Percentiles rank a stretch among this genome's conserved stretches.
Conservation (phyloP, 139 green algal species). For the Volvox africanus region DNA sequence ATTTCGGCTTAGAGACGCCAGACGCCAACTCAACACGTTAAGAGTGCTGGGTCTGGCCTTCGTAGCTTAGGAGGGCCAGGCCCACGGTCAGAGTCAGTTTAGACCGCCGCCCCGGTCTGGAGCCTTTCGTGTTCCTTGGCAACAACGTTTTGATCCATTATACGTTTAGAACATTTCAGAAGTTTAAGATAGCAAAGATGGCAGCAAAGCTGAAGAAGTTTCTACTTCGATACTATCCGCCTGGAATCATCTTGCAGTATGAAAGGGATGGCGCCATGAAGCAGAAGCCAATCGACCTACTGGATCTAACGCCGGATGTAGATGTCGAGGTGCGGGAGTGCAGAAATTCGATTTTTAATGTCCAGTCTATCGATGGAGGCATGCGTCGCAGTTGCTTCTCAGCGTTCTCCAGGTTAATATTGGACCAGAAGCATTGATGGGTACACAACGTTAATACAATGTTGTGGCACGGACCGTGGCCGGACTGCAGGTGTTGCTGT, state of each 20-base stretch:
- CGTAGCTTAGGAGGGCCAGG: conserved; percentile 8
- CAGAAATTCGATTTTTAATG: background rate
- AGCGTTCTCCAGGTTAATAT: background rate
- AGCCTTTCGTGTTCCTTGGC: background rate
- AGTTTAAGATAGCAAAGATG: background rate
- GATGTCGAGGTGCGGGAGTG: conserved; percentile 73
- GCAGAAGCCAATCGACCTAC: conserved; percentile 76
- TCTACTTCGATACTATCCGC: conserved; percentile 83
- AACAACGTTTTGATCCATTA: background rate
- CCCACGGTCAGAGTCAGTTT: background rate
- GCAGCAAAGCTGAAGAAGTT: conserved; percentile 81
- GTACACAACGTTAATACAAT: background rate
- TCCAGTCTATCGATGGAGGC: background rate
- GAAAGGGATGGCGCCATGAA: conserved; percentile 69
- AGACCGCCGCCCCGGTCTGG: background rate
- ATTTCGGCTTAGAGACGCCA: background rate
- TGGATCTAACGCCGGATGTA: conserved; percentile 73
- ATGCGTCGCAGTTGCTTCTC: background rate
- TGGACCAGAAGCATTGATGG: background rate
- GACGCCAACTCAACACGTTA: background rate
- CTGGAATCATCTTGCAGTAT: conserved; percentile 84
- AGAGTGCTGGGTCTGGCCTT: conserved; percentile 24
- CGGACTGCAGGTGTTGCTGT: conserved; percentile 60
- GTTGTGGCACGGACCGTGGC: background rate
- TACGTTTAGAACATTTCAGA: background rate